These are phyloP conservation scores for Xylariaceae sp. DNA, from an alignment of 2,329 filamentous ascomycete species.

Conservation along the genomic window DNA sequence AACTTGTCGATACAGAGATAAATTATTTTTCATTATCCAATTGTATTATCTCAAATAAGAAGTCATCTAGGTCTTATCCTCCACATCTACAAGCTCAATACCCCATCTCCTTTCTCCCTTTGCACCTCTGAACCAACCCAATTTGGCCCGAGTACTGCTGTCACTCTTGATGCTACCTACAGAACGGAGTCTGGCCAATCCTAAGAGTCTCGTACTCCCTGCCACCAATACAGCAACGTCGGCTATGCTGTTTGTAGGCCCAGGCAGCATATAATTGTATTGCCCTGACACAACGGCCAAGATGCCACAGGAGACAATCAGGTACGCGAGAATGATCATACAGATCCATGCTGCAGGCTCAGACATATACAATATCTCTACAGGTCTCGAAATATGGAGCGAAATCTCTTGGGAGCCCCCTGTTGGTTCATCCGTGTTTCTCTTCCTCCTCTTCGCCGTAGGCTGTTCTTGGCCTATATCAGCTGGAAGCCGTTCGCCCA, in stretches of 20 bases:
- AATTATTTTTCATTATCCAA: no score
- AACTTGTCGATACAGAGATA: no score
- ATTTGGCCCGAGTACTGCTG: no score
- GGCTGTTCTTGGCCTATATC: not conserved
- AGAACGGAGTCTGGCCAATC: slow-evolving; percentile 7
- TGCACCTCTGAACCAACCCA: no score
- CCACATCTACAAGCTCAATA: no score
- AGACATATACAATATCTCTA: slow-evolving; percentile 24
- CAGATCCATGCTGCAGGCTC: slow-evolving; percentile 25
- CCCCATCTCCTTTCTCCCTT: no score
- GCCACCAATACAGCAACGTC: slow-evolving; percentile 21
- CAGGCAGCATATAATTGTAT: slow-evolving; percentile 13
- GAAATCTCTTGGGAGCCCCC: slow-evolving; percentile 5
- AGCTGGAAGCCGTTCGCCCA: not conserved
- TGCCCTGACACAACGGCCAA: slow-evolving; percentile 13
- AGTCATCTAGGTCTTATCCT: no score
- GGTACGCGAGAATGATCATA: slow-evolving; percentile 24
- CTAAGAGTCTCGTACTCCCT: slow-evolving; percentile 20
- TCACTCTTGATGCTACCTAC: no score
- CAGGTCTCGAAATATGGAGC: slow-evolving; percentile 15
- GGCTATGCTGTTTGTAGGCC: slow-evolving; percentile 20
- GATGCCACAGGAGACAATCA: slow-evolving; percentile 12
- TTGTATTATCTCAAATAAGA: no score
- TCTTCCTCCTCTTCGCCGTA: not conserved
- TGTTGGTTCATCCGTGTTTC: not conserved